Evolutionary conservation across 208 protist species (phyloP).

Genomic region (Crithidia bombi): DNA sequence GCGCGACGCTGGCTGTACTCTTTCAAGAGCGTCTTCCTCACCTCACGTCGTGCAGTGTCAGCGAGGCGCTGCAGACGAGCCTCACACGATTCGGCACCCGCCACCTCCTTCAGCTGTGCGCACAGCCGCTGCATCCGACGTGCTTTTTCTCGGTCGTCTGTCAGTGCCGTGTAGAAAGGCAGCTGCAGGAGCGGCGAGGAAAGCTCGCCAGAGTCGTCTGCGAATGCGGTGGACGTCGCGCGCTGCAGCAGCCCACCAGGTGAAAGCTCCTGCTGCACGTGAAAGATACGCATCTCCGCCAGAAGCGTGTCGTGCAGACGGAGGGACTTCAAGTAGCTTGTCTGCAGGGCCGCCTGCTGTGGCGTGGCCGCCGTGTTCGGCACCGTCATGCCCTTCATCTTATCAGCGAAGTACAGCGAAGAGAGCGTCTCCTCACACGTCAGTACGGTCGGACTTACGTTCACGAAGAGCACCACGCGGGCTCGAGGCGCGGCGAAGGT

Average conservation of each 20-base stretch:
- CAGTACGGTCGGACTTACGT: constrained; percentile 65
- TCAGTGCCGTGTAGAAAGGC: constrained; percentile 7
- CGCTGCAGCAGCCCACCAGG: constrained; percentile 18
- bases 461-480: constrained; percentile 78
- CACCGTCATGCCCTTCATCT: constrained; percentile 68
- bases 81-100: not conserved
- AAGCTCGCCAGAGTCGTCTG: not conserved
- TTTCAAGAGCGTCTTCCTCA: constrained; percentile 13
- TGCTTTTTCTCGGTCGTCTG: constrained; percentile 20
- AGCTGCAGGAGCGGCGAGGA: constrained; percentile 26
- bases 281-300: constrained; percentile 58
- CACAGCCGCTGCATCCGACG: constrained; percentile 33
- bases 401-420: constrained; percentile 85
- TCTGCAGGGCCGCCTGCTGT: constrained; percentile 23
- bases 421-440: constrained; percentile 80
- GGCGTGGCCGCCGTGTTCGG: constrained; percentile 4
- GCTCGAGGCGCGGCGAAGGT: constrained; percentile 67
- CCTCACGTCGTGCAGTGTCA: not conserved
- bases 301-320: constrained; percentile 48
- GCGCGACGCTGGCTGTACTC: constrained; percentile 28
- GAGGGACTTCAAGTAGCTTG: constrained; percentile 43
- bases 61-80: constrained; percentile 18
- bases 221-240: constrained; percentile 11
- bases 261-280: constrained; percentile 29
- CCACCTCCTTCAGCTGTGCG: constrained; percentile 26